phyloP scores from a whole-genome alignment of 768 basidiomycete genomes.

The Russula griseocarnosa region DNA sequence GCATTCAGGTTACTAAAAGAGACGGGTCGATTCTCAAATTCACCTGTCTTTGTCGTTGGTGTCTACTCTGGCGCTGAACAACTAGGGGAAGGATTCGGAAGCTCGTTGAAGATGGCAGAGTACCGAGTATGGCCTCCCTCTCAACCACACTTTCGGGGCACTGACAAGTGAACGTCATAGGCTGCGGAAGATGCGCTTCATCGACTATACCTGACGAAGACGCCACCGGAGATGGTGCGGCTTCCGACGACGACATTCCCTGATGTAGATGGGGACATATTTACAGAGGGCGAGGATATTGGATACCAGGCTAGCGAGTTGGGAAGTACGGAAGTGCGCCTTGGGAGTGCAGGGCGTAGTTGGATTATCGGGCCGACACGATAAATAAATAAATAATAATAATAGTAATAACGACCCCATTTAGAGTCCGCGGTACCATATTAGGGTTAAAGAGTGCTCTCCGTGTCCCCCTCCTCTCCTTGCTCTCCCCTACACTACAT shows the following conservation, averaged over 20 bases:
- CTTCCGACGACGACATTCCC: constrained; percentile 77
- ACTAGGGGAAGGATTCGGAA: constrained; percentile 93
- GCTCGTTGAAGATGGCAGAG: constrained; percentile 91
- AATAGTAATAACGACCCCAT: not conserved
- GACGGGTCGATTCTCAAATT: constrained; percentile 85
- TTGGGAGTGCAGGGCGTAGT: constrained; percentile 65
- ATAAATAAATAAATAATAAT: constrained; percentile 1
- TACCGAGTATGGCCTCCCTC: constrained; percentile 54
- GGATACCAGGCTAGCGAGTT: constrained; percentile 53
- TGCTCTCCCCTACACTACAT: not conserved
- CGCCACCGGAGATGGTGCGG: constrained; percentile 61
- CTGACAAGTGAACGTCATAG: constrained; percentile 36
- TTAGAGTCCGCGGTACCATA: constrained; percentile 21
- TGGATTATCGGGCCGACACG: constrained; percentile 25
- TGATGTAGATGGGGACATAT: constrained; percentile 49
- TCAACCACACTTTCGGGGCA: constrained; percentile 8
- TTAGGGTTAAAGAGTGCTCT: constrained; percentile 1
- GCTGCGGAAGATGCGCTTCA: constrained; percentile 85
- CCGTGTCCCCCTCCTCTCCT: not conserved
- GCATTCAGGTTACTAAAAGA: constrained; percentile 74
- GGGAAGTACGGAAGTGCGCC: constrained; percentile 60
- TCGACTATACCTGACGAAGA: constrained; percentile 76
- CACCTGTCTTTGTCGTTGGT: constrained; percentile 94
- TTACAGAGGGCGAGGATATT: constrained; percentile 43
- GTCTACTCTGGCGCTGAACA: constrained; percentile 80